Percentiles rank a stretch among this genome's conserved stretches.
Evolutionary conservation across 2,329 filamentous ascomycete species (phyloP).

Genomic region (Trichophyton verrucosum): DNA sequence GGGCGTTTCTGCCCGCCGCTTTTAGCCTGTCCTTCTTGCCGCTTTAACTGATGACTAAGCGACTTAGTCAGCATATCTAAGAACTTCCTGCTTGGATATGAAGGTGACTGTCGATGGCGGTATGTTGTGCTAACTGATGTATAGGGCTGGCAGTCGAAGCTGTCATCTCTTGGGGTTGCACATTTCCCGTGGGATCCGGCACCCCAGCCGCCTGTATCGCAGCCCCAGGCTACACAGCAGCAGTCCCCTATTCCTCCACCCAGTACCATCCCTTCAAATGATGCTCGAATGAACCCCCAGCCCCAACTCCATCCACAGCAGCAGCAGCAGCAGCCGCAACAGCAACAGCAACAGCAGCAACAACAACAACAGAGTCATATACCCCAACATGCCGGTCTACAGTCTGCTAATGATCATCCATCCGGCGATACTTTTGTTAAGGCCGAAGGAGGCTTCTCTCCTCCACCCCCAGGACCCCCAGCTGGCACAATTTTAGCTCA

Average conservation of each 20-base stretch:
- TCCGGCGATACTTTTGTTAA: slow-evolving; percentile 38
- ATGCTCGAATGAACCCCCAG: slow-evolving; percentile 18
- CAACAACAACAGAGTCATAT: slow-evolving; percentile 15
- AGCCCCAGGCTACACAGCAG: slow-evolving; percentile 18
- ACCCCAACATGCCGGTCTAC: slow-evolving; percentile 25
- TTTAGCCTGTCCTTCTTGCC: slow-evolving; percentile 14
- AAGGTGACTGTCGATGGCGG: neutral
- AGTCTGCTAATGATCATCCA: slow-evolving; percentile 18
- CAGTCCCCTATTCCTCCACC: slow-evolving; percentile 28
- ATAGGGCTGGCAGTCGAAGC: slow-evolving; percentile 88
- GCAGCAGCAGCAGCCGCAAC: slow-evolving; percentile 18
- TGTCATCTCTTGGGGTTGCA: slow-evolving; percentile 73
- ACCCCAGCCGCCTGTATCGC: slow-evolving; percentile 45
- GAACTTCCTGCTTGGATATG: neutral
- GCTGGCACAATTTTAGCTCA: slow-evolving; percentile 29
- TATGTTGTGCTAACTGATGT: slow-evolving; percentile 3
- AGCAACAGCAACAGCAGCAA: slow-evolving; percentile 2
- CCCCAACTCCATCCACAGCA: slow-evolving; percentile 25
- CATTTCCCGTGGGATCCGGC: slow-evolving; percentile 92
- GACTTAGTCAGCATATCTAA: neutral
- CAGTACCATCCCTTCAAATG: slow-evolving; percentile 34
- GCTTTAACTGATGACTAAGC: slow-evolving; percentile 13
- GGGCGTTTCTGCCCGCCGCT: slow-evolving; percentile 23
- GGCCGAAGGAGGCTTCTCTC: slow-evolving; percentile 37
- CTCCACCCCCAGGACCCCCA: slow-evolving; percentile 18